Evolutionary conservation across 495 filamentous ascomycete species (phyloP).

Genomic region (Cryomyces minteri): DNA sequence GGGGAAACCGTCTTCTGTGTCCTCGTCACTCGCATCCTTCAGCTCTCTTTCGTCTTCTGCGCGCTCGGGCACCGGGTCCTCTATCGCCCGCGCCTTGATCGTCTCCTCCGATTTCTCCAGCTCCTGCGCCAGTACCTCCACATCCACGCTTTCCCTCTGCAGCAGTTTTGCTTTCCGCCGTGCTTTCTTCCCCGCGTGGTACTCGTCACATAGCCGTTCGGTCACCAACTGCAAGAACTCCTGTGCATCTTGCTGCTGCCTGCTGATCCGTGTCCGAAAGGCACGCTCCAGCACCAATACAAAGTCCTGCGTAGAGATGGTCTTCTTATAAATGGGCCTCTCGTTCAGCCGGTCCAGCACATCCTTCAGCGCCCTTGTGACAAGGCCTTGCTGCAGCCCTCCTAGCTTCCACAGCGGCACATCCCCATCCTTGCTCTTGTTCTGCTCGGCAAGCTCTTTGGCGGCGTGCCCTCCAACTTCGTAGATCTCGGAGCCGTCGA

Average conservation of each 20-base stretch:
- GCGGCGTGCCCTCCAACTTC: slow-evolving; percentile 31
- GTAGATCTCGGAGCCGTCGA: slow-evolving; percentile 62
- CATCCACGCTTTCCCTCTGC: slow-evolving; percentile 1
- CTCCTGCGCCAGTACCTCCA: background rate
- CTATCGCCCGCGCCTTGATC: background rate
- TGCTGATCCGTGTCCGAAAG: slow-evolving; percentile 75
- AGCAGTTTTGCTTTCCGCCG: slow-evolving; percentile 42
- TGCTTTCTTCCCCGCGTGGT: slow-evolving; percentile 64
- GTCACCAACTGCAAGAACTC: slow-evolving; percentile 90
- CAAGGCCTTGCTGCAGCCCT: slow-evolving; percentile 58
- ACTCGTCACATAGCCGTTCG: slow-evolving; percentile 83
- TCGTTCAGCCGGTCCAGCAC: slow-evolving; percentile 90
- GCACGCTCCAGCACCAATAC: slow-evolving; percentile 65
- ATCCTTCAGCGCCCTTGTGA: slow-evolving; percentile 79
- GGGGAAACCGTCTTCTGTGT: slow-evolving; percentile 56
- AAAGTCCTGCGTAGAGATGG: slow-evolving; percentile 69
- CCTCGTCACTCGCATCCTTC: slow-evolving; percentile 3
- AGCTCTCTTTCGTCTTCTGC: background rate
- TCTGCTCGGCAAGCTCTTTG: slow-evolving; percentile 11
- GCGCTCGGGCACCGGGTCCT: background rate
- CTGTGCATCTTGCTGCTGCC: slow-evolving; percentile 96
- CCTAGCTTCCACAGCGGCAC: slow-evolving; percentile 37
- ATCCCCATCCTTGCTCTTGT: slow-evolving; percentile 4
- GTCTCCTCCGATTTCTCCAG: background rate
- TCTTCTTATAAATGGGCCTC: slow-evolving; percentile 83